Conservation (phyloP, 345 rosid genomes). For the Melaleuca quinquenervia region DNA sequence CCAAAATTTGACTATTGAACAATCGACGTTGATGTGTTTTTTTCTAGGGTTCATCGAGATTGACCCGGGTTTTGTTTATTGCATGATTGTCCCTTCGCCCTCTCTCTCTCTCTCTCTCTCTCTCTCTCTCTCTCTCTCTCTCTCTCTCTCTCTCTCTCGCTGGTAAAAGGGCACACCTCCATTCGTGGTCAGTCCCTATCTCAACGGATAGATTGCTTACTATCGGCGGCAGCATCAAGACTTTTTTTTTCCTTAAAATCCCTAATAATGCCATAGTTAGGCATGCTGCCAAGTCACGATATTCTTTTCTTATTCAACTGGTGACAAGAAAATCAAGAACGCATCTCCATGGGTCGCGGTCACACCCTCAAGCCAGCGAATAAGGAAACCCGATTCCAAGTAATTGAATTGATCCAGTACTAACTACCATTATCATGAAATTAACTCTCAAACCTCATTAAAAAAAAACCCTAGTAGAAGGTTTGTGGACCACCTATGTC, state of each 20-base stretch:
- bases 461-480: background rate
- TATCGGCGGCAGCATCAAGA: background rate
- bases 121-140: background rate
- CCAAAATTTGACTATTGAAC: conserved; percentile 6
- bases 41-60: background rate
- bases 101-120: background rate
- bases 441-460: background rate
- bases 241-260: background rate
- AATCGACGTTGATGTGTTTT: background rate
- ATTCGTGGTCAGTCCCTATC: background rate
- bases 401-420: background rate
- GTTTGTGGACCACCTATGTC: background rate
- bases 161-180: too few relatives aligned
- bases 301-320: background rate
- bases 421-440: background rate
- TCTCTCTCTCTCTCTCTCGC: background rate
- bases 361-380: background rate
- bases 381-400: background rate
- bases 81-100: background rate
- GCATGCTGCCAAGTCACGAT: background rate
- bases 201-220: background rate
- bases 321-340: background rate
- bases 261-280: background rate
- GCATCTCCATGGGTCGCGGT: background rate
- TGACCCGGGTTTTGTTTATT: background rate